These are phyloP conservation scores for Breynia disticha DNA, from an alignment of 441 rosid genomes.

Conservation along the genomic window DNA sequence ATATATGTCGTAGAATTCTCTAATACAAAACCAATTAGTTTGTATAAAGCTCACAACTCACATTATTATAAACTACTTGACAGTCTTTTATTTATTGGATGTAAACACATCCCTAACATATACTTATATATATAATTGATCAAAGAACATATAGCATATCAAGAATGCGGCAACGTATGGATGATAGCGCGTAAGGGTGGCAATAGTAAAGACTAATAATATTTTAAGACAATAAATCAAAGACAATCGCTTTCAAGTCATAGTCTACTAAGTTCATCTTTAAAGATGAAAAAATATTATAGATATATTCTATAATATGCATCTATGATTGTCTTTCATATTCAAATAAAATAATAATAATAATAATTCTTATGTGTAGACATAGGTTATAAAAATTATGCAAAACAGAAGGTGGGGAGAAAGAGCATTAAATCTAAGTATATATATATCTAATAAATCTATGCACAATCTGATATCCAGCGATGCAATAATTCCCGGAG, in stretches of 20 bases:
- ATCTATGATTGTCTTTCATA: neutral
- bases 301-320: too few relatives aligned
- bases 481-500: constrained; percentile 60
- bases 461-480: constrained; percentile 72
- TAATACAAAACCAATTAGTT: too few relatives aligned
- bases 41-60: too few relatives aligned
- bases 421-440: constrained; percentile 59
- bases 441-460: constrained; percentile 53
- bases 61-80: too few relatives aligned
- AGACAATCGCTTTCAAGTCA: constrained; percentile 41
- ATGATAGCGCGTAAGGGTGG: constrained; percentile 17
- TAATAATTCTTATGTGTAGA: neutral
- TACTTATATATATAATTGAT: too few relatives aligned
- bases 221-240: constrained; percentile 13
- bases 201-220: neutral
- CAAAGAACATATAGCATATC: too few relatives aligned
- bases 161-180: neutral
- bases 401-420: constrained; percentile 19
- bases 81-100: too few relatives aligned
- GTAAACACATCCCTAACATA: too few relatives aligned
- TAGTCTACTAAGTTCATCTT: constrained; percentile 24
- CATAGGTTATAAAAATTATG: constrained; percentile 20
- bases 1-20: too few relatives aligned
- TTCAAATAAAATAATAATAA: constrained; percentile 1
- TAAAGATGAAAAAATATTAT: constrained; percentile 9